Base-by-base conservation (phyloP, 2,329 filamentous ascomycete species). In the Aspergillus caelatus region DNA sequence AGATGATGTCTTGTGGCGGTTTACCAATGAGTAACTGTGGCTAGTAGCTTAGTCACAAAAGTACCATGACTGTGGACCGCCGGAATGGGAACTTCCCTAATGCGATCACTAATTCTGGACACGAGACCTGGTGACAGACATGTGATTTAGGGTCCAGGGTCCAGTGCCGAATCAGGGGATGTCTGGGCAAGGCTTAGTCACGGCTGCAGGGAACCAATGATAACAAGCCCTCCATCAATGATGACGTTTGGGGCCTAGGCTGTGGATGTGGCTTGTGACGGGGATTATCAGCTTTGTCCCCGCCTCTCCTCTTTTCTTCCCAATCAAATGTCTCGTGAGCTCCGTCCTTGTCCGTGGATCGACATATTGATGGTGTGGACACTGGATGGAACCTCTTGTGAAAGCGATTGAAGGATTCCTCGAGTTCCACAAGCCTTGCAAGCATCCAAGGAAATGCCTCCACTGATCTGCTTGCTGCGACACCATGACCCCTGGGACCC, bases 391-490 rank as follows among this genome's bases (percentile, higher is more conserved):
- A 46, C 46, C 50, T 46, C 45, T 21, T 34, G 45, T 34, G n/a
- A 32, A 28, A 34, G 56, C 63, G 58, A 63, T 58, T 68, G 55
- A 66, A 34, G 61, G 46, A 30, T 53, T 50, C 8, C 32, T 61
- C 28, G 57, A 62, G 58, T 57, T 57, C 62, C 61, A 60, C 54
- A 39, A 32, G 45, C 23, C 59, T 48, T 55, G 46, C 57, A 57
- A 43, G 52, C 57, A 50, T 57, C 34, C 61, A 59, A 28, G 57
- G 45, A 61, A 57, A 56, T 60, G 30, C 60, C 63, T 62, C 69
- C 68, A 70, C 67, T 63, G 68, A 69, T 71, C 62, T 63, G 39
- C 69, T 62, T 59, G 50, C 60, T 58, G 54, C 60, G 54, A 63
- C 46, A 62, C 61, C 52, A 61, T 39, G 57, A 58, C 62, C 60